Evolutionary conservation across 352 stramenopile genomes (phyloP), one percentile per base, ranked within the genome.

Genomic region (Phytopythium ostracodes): DNA sequence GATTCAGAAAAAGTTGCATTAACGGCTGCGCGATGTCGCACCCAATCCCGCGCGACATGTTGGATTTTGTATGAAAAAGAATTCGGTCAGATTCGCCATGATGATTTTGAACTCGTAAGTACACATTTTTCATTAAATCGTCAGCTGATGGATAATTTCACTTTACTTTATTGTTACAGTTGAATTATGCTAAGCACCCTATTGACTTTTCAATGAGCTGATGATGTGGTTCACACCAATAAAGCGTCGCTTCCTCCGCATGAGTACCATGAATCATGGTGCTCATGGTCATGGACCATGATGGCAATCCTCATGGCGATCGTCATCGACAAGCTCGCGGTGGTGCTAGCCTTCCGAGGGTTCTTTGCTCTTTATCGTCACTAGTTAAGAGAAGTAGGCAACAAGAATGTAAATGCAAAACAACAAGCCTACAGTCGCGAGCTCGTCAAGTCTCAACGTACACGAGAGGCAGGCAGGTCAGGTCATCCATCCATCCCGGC

Each of bases 391-490:
- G 22, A 20, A 33, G 22, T 35, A 35, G 14, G 22, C 46, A 29
- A n/a, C 46, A 14, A 52, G 46, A 33, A 33, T 52, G 46, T 4
- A 52, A 35, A 35, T 52, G 46, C 46, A 52, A 15, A 47, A 18
- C 40, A 18, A 22, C 18, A 47, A 47, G 40, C 40, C 2, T 25
- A 24, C 15, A 11, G 40, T 47, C 20, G 40, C 18, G 18, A 12
- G 22, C 44, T 51, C 9, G 14, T 51, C 44, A 6, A 51, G 44
- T 56, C 25, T 44, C 24, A 35, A 51, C 4, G 35, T 27, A 24
- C 22, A 62, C 62, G 50, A 58, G 52, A 63, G 43, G 42, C 42
- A 49, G 42, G 5, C 29, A 33, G 29, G 7, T 33, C 29, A 7
- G 29, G 7, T 7, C 29, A 33, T 27, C 42, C 20, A 11, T 24